Percentiles rank a stretch among this genome's conserved stretches.
These are phyloP conservation scores for Paspalum vaginatum DNA, from an alignment of 176 grass and related monocot species.

Conservation along the genomic window DNA sequence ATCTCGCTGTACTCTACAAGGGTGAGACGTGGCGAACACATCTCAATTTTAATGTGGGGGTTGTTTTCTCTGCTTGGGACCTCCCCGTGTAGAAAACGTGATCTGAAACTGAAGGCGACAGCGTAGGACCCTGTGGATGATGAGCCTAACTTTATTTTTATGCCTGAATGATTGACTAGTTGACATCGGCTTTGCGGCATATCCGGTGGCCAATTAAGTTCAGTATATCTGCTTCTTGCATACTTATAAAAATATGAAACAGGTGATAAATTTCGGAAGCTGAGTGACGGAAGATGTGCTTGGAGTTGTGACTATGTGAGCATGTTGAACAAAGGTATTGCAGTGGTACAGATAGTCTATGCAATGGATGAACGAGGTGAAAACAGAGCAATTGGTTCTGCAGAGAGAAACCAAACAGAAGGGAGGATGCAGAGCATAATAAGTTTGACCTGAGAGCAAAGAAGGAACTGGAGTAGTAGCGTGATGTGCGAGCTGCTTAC, in stretches of 20 bases:
- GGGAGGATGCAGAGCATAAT: not conserved
- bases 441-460: not conserved
- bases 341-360: too few species aligned
- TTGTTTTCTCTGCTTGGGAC: constrained; percentile 20
- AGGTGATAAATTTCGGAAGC: too few species aligned
- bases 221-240: not conserved
- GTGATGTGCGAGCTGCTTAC: constrained; percentile 57
- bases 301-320: too few species aligned
- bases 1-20: not conserved
- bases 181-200: not conserved
- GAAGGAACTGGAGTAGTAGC: not conserved
- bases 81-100: constrained; percentile 26
- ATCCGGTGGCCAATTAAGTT: not conserved
- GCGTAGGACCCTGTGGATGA: not conserved
- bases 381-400: not conserved
- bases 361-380: not conserved
- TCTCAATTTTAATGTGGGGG: not conserved
- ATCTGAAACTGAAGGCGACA: constrained; percentile 20
- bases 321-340: too few species aligned
- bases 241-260: not conserved
- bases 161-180: constrained; percentile 17
- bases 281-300: too few species aligned
- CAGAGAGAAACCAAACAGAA: not conserved
- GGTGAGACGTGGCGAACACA: constrained; percentile 29
- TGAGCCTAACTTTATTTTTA: not conserved